Percentiles rank a stretch among this genome's conserved stretches.
Conservation (phyloP, 805 yeast species). For the Candida awuae region DNA sequence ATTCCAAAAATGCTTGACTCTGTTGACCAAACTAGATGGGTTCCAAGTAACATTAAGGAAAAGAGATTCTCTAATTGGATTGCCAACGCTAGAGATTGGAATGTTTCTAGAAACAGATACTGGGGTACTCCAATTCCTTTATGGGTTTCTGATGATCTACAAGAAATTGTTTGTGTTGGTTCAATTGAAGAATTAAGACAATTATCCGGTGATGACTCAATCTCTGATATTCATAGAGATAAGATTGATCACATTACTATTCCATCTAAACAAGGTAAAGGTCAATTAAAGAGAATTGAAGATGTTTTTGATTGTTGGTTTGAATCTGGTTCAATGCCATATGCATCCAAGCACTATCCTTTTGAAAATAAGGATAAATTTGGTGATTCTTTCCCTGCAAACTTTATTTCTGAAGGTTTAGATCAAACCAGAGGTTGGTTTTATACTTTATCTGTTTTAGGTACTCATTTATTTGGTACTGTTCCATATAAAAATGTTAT, state of each 20-base stretch:
- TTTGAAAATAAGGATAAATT: constrained; percentile 71
- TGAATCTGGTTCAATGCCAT: constrained; percentile 99
- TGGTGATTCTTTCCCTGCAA: constrained; percentile 80
- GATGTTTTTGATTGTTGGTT: constrained; percentile 99
- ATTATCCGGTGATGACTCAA: constrained; percentile 71
- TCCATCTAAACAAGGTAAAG: constrained; percentile 87
- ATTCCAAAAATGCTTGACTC: constrained; percentile 84
- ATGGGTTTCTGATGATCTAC: constrained; percentile 92
- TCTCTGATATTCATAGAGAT: constrained; percentile 92
- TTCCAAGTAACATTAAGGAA: constrained; percentile 81
- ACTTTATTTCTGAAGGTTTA: constrained; percentile 96
- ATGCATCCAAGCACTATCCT: constrained; percentile 94
- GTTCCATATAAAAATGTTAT: constrained; percentile 95
- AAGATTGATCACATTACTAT: constrained; percentile 84
- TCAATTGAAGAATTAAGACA: constrained; percentile 80
- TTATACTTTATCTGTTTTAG: constrained; percentile 90
- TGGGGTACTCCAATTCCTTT: constrained; percentile 99
- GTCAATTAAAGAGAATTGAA: constrained; percentile 79
- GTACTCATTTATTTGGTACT: constrained; percentile 85
- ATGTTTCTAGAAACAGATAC: constrained; percentile 93
- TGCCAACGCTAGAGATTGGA: constrained; percentile 99
- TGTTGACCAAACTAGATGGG: constrained; percentile 89
- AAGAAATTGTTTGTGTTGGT: constrained; percentile 90
- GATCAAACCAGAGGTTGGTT: constrained; percentile 99
- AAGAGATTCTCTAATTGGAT: constrained; percentile 98